These are phyloP conservation scores for Mallotus nudiflorus DNA, from an alignment of 345 rosid genomes.

Conservation along the genomic window DNA sequence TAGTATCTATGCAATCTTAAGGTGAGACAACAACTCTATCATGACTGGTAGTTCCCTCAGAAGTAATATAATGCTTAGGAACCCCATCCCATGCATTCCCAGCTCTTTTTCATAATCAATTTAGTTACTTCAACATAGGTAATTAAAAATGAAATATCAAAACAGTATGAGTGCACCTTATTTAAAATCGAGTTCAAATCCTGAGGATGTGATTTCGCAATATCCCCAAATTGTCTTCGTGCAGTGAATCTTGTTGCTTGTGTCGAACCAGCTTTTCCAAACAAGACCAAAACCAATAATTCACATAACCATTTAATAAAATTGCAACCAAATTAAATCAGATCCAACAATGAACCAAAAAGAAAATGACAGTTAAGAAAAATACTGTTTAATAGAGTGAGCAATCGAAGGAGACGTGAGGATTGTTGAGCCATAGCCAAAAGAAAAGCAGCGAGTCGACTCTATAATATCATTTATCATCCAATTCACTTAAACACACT, in stretches of 20 bases:
- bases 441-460: neutral
- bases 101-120: no score
- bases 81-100: no score
- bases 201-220: constrained; percentile 90
- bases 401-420: constrained; percentile 90
- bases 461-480: constrained; percentile 10
- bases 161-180: constrained; percentile 50
- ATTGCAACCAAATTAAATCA: constrained; percentile 8
- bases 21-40: no score
- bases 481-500: neutral
- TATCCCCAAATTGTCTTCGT: constrained; percentile 96
- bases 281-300: constrained; percentile 5
- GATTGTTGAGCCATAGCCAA: constrained; percentile 77
- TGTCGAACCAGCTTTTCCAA: constrained; percentile 92
- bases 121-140: no score
- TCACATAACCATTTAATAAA: neutral
- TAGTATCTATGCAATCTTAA: neutral
- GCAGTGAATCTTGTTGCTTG: constrained; percentile 96
- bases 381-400: constrained; percentile 93
- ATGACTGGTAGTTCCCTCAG: no score
- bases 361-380: neutral
- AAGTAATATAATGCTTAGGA: no score
- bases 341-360: constrained; percentile 29
- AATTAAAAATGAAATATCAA: no score
- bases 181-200: constrained; percentile 84